A percentile compares a stretch with the other conserved stretches of the same genome.
Conservation (phyloP, 1,284 basidiomycete species). For the Pseudozyma flocculosa region DNA sequence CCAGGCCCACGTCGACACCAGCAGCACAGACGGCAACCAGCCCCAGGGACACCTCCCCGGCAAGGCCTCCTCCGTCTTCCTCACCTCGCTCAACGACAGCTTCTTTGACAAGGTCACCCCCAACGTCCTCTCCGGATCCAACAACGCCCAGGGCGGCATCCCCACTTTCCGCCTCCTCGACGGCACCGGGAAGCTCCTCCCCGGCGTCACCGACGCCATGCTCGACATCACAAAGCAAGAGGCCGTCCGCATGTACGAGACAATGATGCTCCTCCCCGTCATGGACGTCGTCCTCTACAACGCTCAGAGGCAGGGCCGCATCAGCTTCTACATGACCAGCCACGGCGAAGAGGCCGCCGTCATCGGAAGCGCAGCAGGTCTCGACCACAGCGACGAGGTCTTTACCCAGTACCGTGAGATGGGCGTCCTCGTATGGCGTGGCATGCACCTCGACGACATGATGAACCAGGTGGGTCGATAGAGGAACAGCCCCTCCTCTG, state of each 20-base stretch:
- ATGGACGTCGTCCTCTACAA: constrained; percentile 87
- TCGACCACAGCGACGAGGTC: constrained; percentile 75
- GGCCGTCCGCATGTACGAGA: constrained; percentile 44
- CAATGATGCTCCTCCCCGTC: constrained; percentile 67
- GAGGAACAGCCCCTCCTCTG: not conserved
- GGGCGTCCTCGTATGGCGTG: constrained; percentile 85
- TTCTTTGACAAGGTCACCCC: constrained; percentile 42
- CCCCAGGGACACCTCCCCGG: constrained; percentile 44
- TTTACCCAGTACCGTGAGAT: constrained; percentile 66
- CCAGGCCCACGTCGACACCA: too few species aligned
- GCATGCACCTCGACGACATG: constrained; percentile 62
- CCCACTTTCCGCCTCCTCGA: constrained; percentile 50
- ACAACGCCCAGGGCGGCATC: constrained; percentile 39
- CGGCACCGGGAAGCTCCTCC: constrained; percentile 35
- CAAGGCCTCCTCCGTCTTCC: constrained; percentile 41
- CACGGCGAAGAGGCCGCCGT: constrained; percentile 90
- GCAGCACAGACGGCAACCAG: constrained; percentile 13
- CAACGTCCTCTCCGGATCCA: constrained; percentile 26
- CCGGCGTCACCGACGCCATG: constrained; percentile 39
- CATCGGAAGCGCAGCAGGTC: constrained; percentile 82
- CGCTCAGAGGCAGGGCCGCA: constrained; percentile 87
- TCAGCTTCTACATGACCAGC: constrained; percentile 78
- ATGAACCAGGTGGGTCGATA: constrained; percentile 33
- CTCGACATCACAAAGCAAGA: constrained; percentile 36
- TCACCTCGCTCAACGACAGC: constrained; percentile 43